phyloP scores from a whole-genome alignment of 2,329 filamentous ascomycete genomes.

The Ascocoryne sarcoides region DNA sequence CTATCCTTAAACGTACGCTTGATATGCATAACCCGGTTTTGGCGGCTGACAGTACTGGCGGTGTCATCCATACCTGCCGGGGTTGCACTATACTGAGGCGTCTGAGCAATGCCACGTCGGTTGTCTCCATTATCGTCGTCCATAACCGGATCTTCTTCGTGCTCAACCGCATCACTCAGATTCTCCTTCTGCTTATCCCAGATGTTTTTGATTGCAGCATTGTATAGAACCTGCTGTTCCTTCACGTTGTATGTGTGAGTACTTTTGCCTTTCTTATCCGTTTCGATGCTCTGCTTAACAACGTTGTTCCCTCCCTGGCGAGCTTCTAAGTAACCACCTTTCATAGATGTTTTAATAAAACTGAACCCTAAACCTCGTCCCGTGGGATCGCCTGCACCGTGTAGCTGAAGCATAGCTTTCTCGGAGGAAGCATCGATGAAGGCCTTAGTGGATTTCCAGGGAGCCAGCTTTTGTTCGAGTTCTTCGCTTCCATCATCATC shows the following conservation, averaged over 20 bases:
- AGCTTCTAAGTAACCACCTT: slow-evolving; percentile 77
- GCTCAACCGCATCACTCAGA: slow-evolving; percentile 63
- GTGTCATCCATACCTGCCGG: slow-evolving; percentile 64
- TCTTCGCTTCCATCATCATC: slow-evolving; percentile 46
- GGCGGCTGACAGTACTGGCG: slow-evolving; percentile 57
- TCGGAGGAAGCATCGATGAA: slow-evolving; percentile 89
- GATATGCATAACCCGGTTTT: slow-evolving; percentile 63
- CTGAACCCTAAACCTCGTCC: slow-evolving; percentile 90
- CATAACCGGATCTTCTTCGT: slow-evolving; percentile 46
- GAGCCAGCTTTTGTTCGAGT: slow-evolving; percentile 80
- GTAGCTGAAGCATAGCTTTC: slow-evolving; percentile 93
- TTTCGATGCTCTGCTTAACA: slow-evolving; percentile 59
- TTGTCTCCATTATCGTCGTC: slow-evolving; percentile 38
- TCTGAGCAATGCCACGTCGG: slow-evolving; percentile 40
- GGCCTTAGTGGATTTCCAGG: slow-evolving; percentile 94
- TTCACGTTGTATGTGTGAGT: slow-evolving; percentile 98
- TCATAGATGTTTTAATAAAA: slow-evolving; percentile 98
- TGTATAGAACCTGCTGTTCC: slow-evolving; percentile 84
- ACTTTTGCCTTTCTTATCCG: slow-evolving; percentile 80
- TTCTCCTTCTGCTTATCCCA: slow-evolving; percentile 83
- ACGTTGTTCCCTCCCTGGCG: slow-evolving; percentile 40
- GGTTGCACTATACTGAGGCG: slow-evolving; percentile 59
- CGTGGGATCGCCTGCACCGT: slow-evolving; percentile 90
- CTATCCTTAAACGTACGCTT: slow-evolving; percentile 56
- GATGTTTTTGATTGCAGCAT: slow-evolving; percentile 81